A percentile compares a stretch with the other conserved stretches of the same genome.
Evolutionary conservation across 2,329 filamentous ascomycete genomes (phyloP).

Genomic region (Penicillium sumatraense): DNA sequence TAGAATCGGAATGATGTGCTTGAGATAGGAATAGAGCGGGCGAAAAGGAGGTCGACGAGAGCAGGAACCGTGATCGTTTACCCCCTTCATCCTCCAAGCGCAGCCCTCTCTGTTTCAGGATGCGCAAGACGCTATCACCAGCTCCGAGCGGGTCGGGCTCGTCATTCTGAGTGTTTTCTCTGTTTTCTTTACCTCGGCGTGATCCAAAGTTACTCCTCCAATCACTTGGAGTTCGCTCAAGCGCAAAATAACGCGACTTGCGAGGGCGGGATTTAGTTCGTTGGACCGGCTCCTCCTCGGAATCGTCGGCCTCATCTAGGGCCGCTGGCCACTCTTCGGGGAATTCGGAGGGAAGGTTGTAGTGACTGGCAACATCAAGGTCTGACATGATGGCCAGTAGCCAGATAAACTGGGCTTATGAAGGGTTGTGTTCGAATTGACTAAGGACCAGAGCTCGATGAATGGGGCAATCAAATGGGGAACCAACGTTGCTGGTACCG

Average conservation of each 20-base stretch:
- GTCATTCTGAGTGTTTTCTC: conserved; percentile 84
- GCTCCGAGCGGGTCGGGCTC: conserved; percentile 91
- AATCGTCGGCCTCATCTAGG: conserved; percentile 72
- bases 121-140: conserved; percentile 81
- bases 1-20: conserved; percentile 84
- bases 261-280: conserved; percentile 55
- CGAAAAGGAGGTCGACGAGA: conserved; percentile 95
- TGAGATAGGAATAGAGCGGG: conserved; percentile 90
- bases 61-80: conserved; percentile 85
- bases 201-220: conserved; percentile 71
- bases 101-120: conserved; percentile 75
- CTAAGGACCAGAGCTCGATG: not conserved
- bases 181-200: conserved; percentile 68
- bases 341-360: conserved; percentile 78
- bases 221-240: conserved; percentile 75
- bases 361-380: conserved; percentile 84
- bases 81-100: conserved; percentile 82
- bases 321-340: conserved; percentile 86
- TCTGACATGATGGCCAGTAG: conserved; percentile 61
- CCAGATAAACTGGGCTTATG: conserved; percentile 1
- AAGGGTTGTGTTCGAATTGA: not conserved
- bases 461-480: not conserved
- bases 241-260: conserved; percentile 81
- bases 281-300: conserved; percentile 58
- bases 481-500: not conserved